Conservation (phyloP, 1,284 basidiomycete species). For the Tremellales sp. region DNA sequence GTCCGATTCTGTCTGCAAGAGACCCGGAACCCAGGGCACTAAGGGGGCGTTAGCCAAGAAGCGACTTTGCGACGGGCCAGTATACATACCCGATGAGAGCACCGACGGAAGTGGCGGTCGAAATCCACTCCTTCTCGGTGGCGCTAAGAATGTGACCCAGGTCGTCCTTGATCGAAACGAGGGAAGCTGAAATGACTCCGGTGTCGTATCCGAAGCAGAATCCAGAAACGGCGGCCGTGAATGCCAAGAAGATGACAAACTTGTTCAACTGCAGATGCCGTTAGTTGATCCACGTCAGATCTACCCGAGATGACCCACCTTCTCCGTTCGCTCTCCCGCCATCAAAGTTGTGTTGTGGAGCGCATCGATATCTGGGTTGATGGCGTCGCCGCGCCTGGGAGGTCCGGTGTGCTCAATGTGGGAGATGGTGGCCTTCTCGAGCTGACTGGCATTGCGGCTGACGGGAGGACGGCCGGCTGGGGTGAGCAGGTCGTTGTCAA, state of each 20-base stretch:
- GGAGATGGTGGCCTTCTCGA: slow-evolving; percentile 23
- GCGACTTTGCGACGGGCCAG: slow-evolving; percentile 42
- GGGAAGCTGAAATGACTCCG: slow-evolving; percentile 52
- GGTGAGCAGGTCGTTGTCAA: not conserved
- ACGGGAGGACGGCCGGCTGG: slow-evolving; percentile 1
- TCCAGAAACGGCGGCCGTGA: slow-evolving; percentile 33
- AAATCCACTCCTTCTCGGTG: slow-evolving; percentile 73
- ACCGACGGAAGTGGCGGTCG: slow-evolving; percentile 69
- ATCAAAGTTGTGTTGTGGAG: slow-evolving; percentile 20
- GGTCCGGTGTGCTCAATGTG: slow-evolving; percentile 25
- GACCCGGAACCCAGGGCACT: slow-evolving; percentile 45
- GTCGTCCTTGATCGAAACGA: slow-evolving; percentile 67
- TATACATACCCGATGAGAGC: slow-evolving; percentile 64
- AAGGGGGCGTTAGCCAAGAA: slow-evolving; percentile 56
- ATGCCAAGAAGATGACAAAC: slow-evolving; percentile 25
- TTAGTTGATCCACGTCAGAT: no score
- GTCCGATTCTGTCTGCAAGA: slow-evolving; percentile 43
- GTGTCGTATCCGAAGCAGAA: slow-evolving; percentile 43
- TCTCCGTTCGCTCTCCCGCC: slow-evolving; percentile 26
- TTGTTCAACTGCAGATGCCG: slow-evolving; percentile 18
- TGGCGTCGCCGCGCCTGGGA: slow-evolving; percentile 9
- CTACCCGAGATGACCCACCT: slow-evolving; percentile 12
- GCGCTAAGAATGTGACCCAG: slow-evolving; percentile 62
- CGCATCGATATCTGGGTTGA: slow-evolving; percentile 7
- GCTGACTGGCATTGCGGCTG: slow-evolving; percentile 9